phyloP scores from a whole-genome alignment of 106 monocot species.

The Xerophyta viscosa region DNA sequence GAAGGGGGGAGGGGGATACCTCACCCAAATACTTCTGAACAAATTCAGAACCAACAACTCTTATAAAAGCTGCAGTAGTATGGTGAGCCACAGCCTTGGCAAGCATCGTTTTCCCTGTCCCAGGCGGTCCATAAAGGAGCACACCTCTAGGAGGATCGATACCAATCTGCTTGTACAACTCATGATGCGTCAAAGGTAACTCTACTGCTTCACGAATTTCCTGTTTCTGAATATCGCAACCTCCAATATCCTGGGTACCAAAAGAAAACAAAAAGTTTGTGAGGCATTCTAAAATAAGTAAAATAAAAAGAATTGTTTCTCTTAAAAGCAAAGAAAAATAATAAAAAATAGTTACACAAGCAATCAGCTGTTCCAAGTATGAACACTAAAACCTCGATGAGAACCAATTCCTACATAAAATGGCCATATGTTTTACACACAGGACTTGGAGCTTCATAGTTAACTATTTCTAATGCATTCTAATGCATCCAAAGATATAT shows the following conservation, averaged over 20 bases:
- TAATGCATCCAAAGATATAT: no score
- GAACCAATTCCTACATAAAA: no score
- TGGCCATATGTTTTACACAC: no score
- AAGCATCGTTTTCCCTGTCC: slow-evolving; percentile 98
- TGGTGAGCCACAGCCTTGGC: slow-evolving; percentile 95
- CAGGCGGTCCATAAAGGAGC: slow-evolving; percentile 90
- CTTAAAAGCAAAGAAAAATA: no score
- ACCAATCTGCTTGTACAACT: slow-evolving; percentile 93
- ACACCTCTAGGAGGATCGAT: slow-evolving; percentile 96
- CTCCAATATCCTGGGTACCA: slow-evolving; percentile 83
- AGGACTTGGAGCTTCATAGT: no score
- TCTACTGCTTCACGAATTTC: slow-evolving; percentile 95
- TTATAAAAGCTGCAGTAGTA: slow-evolving; percentile 92
- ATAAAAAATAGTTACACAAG: no score
- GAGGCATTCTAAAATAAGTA: no score
- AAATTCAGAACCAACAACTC: slow-evolving; percentile 97
- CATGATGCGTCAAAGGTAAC: slow-evolving; percentile 89
- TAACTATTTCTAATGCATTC: no score
- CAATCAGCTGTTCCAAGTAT: no score
- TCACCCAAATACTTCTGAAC: slow-evolving; percentile 99
- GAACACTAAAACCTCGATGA: no score
- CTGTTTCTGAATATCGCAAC: slow-evolving; percentile 97
- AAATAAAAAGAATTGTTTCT: no score
- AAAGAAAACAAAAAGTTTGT: background rate
- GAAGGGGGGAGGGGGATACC: slow-evolving; percentile 54